A percentile compares a stretch with the other conserved stretches of the same genome.
Evolutionary conservation across 2,329 filamentous ascomycete species (phyloP).

Genomic region (Verticillium zaregamsianum): DNA sequence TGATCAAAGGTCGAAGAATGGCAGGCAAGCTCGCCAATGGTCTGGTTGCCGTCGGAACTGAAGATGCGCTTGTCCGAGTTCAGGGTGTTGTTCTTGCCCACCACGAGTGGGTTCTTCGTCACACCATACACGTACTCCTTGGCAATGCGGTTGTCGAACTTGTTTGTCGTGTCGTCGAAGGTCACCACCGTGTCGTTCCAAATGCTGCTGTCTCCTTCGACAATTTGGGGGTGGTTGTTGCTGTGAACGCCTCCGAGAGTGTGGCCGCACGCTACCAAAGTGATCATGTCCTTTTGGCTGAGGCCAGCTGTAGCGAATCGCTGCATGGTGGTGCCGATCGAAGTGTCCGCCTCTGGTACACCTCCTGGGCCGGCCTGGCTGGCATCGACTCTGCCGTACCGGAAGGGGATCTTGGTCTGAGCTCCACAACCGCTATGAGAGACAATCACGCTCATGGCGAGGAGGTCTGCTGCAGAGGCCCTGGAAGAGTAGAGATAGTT

Average conservation of each 20-base stretch:
- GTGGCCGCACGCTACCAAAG: slow-evolving; percentile 19
- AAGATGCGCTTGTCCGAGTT: slow-evolving; percentile 18
- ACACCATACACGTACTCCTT: slow-evolving; percentile 15
- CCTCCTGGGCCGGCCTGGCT: slow-evolving; percentile 17
- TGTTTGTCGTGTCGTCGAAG: slow-evolving; percentile 22
- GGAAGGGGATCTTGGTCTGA: slow-evolving; percentile 17
- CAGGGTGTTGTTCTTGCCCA: slow-evolving; percentile 16
- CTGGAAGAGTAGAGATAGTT: slow-evolving; percentile 16
- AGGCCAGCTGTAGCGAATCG: slow-evolving; percentile 18
- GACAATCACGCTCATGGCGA: slow-evolving; percentile 24
- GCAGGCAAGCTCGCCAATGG: slow-evolving; percentile 32
- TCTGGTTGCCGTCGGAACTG: slow-evolving; percentile 28
- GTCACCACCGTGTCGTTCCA: slow-evolving; percentile 25
- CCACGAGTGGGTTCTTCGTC: slow-evolving; percentile 16
- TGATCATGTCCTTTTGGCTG: slow-evolving; percentile 19
- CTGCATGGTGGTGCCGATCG: slow-evolving; percentile 13
- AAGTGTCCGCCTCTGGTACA: slow-evolving; percentile 19
- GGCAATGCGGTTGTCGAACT: slow-evolving; percentile 18
- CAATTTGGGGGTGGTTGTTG: slow-evolving; percentile 18
- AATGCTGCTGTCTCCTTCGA: slow-evolving; percentile 2
- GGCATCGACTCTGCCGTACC: slow-evolving; percentile 19
- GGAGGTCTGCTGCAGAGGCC: slow-evolving; percentile 22
- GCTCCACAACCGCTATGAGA: slow-evolving; percentile 18
- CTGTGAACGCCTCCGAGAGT: slow-evolving; percentile 20
- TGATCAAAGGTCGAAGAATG: slow-evolving; percentile 29